Base-by-base conservation (phyloP, 2,329 filamentous ascomycete species). In the Diatrype stigma region DNA sequence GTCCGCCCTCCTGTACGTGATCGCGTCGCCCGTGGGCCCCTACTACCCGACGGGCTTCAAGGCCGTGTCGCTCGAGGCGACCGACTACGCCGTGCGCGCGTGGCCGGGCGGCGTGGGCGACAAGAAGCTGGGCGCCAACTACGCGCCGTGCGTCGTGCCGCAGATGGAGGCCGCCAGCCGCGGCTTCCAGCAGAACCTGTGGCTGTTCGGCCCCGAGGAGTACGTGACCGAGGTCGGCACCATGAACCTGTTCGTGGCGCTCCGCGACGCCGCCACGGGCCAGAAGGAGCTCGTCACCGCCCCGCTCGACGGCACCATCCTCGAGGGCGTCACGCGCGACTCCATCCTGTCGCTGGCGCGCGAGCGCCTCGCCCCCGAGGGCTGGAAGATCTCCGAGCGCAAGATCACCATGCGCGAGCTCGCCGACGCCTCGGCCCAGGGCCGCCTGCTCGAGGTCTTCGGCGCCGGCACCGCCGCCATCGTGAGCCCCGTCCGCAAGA, bases 31-130 rank as follows among this genome's bases (percentile, higher is more conserved):
- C 53, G 94, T 99, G 14, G 94, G 94, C 1, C 94, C 94, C 1
- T 99, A 99, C 79, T 99, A 96, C 73, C 93, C 92, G 2, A 96
- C 93, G 2, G 94, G 94, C 54, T 97, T 99, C 85, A 97, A 97
- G 78, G 94, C 94, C 53, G 83, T 99, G 47, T 92, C 89, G 1
- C 81, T 99, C 49, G 94, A 97, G 76, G 94, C 94, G 23, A 97
- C 94, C 48, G 89, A 96, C 74, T 96, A 96, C 71, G 93, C 93
- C 50, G 91, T 96, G 55, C 90, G 94, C 60, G 94, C 94, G 51
- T 99, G 94, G 94, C 94, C 94, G 45, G 94, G 94, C 54, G 94
- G 94, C 67, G 93, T 96, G 30, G 94, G 94, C 63, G 91, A 97
- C 77, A 96, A 94, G 84, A 99, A 99, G 78, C 85, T 99, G 32